Percentiles rank a stretch among this genome's conserved stretches.
These are phyloP conservation scores for Sclerotiophoma versabilis DNA, from an alignment of 2,329 filamentous ascomycete genomes.

Conservation along the genomic window DNA sequence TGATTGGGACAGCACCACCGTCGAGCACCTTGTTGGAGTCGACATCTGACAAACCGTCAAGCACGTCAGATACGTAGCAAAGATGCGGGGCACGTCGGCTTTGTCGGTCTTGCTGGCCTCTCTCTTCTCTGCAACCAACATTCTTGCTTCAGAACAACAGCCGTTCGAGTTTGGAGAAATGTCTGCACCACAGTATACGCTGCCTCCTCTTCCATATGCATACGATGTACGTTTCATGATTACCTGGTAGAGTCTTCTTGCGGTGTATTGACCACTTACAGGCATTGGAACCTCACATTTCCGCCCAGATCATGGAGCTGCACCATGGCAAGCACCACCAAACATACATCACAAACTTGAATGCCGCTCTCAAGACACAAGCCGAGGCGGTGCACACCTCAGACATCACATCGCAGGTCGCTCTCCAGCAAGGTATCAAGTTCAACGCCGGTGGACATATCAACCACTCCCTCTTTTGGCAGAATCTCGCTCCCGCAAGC, in stretches of 20 bases:
- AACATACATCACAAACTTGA: constrained; percentile 78
- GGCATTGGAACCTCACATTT: constrained; percentile 78
- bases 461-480: constrained; percentile 94
- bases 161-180: constrained; percentile 47
- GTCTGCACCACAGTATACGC: constrained; percentile 59
- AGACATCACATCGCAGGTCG: constrained; percentile 70
- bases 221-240: constrained; percentile 64
- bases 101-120: constrained; percentile 24
- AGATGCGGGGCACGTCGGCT: constrained; percentile 34
- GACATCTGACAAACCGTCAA: constrained; percentile 25
- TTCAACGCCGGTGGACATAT: constrained; percentile 94
- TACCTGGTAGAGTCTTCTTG: background rate
- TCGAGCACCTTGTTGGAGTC: constrained; percentile 44
- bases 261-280: constrained; percentile 42
- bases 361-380: constrained; percentile 69
- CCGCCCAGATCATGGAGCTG: constrained; percentile 79
- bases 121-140: constrained; percentile 17
- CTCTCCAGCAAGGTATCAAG: constrained; percentile 74
- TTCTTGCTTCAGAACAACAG: constrained; percentile 41
- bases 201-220: constrained; percentile 71
- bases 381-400: constrained; percentile 61
- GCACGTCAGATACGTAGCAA: constrained; percentile 22
- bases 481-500: constrained; percentile 72
- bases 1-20: constrained; percentile 21
- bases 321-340: constrained; percentile 83